phyloP scores from a whole-genome alignment of 2,329 filamentous ascomycete genomes.

The Leptographium wingfieldii region DNA sequence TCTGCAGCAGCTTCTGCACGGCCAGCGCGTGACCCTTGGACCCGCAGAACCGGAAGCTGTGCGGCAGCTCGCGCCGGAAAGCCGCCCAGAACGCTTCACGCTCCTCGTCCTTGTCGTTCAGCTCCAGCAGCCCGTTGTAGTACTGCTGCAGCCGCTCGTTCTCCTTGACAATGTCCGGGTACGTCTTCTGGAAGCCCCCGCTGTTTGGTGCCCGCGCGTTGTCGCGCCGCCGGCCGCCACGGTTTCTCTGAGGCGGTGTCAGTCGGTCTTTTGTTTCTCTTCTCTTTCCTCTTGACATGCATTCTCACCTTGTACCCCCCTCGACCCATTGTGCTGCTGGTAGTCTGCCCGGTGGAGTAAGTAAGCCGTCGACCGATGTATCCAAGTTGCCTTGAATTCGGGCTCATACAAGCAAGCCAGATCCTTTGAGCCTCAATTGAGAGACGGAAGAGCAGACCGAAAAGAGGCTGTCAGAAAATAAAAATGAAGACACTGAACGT shows the following conservation, averaged over 20 bases:
- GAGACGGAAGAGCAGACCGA: not conserved
- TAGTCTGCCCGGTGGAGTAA: not conserved
- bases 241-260: constrained; percentile 13
- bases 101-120: constrained; percentile 57
- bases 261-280: not conserved
- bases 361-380: not conserved
- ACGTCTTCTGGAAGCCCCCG: constrained; percentile 16
- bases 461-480: not conserved
- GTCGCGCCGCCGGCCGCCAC: constrained; percentile 22
- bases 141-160: constrained; percentile 79
- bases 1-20: constrained; percentile 78
- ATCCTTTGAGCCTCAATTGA: not conserved
- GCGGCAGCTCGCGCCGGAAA: constrained; percentile 74
- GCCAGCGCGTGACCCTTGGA: constrained; percentile 91
- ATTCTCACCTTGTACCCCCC: constrained; percentile 11
- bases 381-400: not conserved
- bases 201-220: not conserved
- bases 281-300: not conserved
- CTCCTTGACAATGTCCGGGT: constrained; percentile 55
- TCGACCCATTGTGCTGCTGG: constrained; percentile 8
- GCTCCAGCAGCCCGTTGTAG: constrained; percentile 66
- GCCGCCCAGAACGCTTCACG: constrained; percentile 72
- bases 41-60: constrained; percentile 95
- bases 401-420: not conserved
- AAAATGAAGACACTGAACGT: not conserved